These are phyloP conservation scores for Penicillium maclennaniae DNA, from an alignment of 495 filamentous ascomycete species.

Conservation along the genomic window DNA sequence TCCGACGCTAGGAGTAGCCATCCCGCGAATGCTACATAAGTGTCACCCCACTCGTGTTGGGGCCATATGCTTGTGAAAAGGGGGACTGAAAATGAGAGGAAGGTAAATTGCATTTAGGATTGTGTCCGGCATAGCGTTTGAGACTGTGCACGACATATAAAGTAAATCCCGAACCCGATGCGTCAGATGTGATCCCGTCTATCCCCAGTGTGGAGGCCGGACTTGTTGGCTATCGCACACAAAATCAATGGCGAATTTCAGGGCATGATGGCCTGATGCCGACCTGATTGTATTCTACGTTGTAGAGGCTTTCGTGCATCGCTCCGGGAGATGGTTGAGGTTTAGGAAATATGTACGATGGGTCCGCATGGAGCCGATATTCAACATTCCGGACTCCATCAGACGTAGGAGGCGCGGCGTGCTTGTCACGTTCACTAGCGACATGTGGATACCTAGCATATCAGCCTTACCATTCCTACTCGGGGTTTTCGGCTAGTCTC, in stretches of 20 bases:
- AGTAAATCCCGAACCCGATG: no score
- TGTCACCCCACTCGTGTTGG: background rate
- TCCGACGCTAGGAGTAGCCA: background rate
- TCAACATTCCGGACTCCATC: conserved; percentile 22
- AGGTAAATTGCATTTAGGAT: background rate
- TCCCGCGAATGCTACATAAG: background rate
- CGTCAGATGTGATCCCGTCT: no score
- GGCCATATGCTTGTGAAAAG: background rate
- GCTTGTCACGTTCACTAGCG: conserved; percentile 42
- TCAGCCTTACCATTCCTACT: background rate
- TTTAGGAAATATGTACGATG: conserved; percentile 27
- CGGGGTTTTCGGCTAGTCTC: background rate
- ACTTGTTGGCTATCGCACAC: background rate
- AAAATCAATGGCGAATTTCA: conserved; percentile 27
- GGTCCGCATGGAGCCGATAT: conserved; percentile 33
- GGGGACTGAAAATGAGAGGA: background rate
- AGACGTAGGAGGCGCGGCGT: conserved; percentile 42
- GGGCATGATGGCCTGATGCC: conserved; percentile 16
- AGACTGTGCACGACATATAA: no score
- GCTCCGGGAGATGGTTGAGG: background rate
- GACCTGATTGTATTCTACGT: conserved; percentile 16
- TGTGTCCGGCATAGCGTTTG: background rate
- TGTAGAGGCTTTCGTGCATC: conserved; percentile 1
- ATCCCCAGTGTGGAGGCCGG: background rate
- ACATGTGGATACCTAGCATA: conserved; percentile 37